Conservation (phyloP, 805 yeast species). For the Candida quercuum region DNA sequence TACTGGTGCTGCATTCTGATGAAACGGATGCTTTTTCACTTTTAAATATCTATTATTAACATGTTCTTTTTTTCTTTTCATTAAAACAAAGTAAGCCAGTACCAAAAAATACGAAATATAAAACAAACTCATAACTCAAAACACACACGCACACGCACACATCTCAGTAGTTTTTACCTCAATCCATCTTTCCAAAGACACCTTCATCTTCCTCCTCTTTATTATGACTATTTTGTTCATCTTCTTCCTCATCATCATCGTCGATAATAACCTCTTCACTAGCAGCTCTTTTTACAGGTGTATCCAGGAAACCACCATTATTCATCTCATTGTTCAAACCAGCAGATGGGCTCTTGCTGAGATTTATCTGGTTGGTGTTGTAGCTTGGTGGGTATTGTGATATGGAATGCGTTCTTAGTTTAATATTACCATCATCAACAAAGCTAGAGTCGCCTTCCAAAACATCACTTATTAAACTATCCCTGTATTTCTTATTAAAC, state of each 20-base stretch:
- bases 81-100: no score
- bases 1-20: no score
- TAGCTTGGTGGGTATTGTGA: constrained; percentile 33
- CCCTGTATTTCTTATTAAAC: neutral
- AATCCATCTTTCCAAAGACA: constrained; percentile 1
- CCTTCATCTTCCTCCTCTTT: neutral
- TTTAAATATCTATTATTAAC: no score
- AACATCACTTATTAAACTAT: constrained; percentile 1
- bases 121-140: no score
- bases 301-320: constrained; percentile 30
- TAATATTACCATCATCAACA: constrained; percentile 2
- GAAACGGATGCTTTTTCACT: no score
- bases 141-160: no score
- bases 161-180: no score
- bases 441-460: constrained; percentile 3
- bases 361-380: neutral
- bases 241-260: neutral
- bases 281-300: constrained; percentile 7
- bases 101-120: no score
- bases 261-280: constrained; percentile 7
- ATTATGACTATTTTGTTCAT: neutral
- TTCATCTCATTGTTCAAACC: no score
- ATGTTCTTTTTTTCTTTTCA: no score
- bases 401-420: constrained; percentile 33
- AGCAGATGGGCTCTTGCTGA: neutral